Base-by-base conservation (phyloP, 2,329 filamentous ascomycete genomes). In the Elsinoe perseae region DNA sequence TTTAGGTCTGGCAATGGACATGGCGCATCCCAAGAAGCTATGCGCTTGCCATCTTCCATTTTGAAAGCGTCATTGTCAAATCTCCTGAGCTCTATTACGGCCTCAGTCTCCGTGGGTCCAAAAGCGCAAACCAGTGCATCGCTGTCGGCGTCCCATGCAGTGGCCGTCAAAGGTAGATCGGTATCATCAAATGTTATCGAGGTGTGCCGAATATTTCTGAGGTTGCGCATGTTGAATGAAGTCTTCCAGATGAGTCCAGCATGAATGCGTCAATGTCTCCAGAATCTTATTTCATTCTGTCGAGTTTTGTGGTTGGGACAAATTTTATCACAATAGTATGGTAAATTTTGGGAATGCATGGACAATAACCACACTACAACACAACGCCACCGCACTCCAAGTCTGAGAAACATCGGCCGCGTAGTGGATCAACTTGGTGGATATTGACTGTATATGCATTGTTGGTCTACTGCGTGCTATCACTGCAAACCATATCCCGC, bases 21-120 rank as follows among this genome's bases (percentile, higher is more conserved):
- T 56, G 85, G 86, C 16, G 89, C 87, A 74, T 95, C 88, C 93
- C 93, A 98, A 36, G 86, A 87, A 57, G 90, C 86, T 64, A 97
- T 83, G 50, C 69, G 70, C 20, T 69, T 62, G 30, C 75, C 70
- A 36, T 75, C 70, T 46, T 73, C 72, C 36, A 70, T 70, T 48
- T 68, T 66, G 54, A 65, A 64, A 46, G 69, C 70, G 59, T 73
- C 67, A 54, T 72, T 70, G 36, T 73, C 68, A 34, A 77, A 66
- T 60, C 81, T 75, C 64, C 78, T 80, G 58, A 97, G 78, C 70
- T 92, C 85, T 64, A 98, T 87, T 54, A 83, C 76, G 57, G 85
- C 77, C 68, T 82, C 83, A 63, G 80, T 75, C 68, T 81, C 75
- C 2, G 83, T 85, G 60, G 92, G 93, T 6, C 93, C 92, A 76